Conservation (phyloP, 2,329 filamentous ascomycete genomes). For the Clathrospora elynae region DNA sequence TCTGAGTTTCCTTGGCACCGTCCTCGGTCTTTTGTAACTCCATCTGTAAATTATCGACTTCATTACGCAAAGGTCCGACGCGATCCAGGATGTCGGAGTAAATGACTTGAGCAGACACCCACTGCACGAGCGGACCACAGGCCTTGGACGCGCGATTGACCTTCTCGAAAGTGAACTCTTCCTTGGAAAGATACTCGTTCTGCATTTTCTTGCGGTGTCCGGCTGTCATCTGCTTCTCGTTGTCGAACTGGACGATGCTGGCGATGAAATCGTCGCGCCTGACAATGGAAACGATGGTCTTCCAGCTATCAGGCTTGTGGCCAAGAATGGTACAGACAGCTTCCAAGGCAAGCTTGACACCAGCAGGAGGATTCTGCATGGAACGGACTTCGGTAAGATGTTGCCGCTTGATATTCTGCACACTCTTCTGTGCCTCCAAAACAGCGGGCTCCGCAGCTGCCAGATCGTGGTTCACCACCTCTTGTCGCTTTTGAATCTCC, state of each 20-base stretch:
- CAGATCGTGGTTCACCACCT: conserved; percentile 85
- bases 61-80: conserved; percentile 88
- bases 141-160: conserved; percentile 96
- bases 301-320: conserved; percentile 90
- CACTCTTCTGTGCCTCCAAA: conserved; percentile 88
- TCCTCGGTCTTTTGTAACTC: conserved; percentile 91
- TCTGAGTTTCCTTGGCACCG: conserved; percentile 87
- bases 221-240: conserved; percentile 91
- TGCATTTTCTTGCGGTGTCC: conserved; percentile 84
- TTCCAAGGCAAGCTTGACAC: conserved; percentile 90
- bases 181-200: conserved; percentile 86
- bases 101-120: conserved; percentile 94
- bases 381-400: conserved; percentile 97
- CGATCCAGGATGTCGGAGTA: conserved; percentile 97
- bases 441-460: conserved; percentile 93
- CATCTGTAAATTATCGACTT: conserved; percentile 85
- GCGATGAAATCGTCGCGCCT: conserved; percentile 96
- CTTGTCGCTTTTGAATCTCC: conserved; percentile 79
- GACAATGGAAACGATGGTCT: conserved; percentile 84
- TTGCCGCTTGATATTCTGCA: conserved; percentile 97
- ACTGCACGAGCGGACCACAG: conserved; percentile 94
- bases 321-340: conserved; percentile 95
- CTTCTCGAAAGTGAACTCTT: conserved; percentile 94
- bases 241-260: conserved; percentile 96
- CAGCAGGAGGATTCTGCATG: conserved; percentile 89